phyloP scores from a whole-genome alignment of 148 eudicot species.

The Amaranthus hypochondriacus region DNA sequence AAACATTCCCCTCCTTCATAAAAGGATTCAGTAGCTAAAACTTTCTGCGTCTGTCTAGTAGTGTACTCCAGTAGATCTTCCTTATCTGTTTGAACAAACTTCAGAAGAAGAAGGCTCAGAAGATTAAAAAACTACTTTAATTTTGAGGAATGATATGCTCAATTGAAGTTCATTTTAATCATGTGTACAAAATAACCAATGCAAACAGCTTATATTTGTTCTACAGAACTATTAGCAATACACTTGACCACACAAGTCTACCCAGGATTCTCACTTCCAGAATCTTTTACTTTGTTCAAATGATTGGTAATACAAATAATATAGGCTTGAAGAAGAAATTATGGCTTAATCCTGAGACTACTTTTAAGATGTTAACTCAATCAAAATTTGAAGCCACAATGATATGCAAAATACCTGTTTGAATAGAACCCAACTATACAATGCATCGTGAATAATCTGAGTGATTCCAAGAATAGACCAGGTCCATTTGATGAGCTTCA shows the following conservation, averaged over 20 bases:
- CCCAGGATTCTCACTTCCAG: neutral
- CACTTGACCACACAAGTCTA: too few species aligned
- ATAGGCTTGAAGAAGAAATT: neutral
- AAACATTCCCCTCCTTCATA: conserved; percentile 40
- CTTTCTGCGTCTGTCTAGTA: conserved; percentile 46
- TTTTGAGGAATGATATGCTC: neutral
- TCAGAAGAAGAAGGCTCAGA: conserved; percentile 23
- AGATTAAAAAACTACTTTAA: neutral
- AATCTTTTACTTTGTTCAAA: neutral
- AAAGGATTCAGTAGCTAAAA: conserved; percentile 34
- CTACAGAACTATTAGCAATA: neutral
- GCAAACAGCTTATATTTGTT: neutral
- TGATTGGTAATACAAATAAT: neutral
- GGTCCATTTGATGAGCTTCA: conserved; percentile 63
- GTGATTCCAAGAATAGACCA: conserved; percentile 85
- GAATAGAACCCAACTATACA: conserved; percentile 86
- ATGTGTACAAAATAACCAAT: neutral
- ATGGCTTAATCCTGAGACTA: neutral
- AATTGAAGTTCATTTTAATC: neutral
- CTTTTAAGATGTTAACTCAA: neutral
- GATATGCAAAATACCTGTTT: conserved; percentile 54
- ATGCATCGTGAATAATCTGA: conserved; percentile 61
- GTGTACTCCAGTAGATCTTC: conserved; percentile 54
- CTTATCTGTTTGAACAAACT: conserved; percentile 75
- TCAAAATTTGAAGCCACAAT: neutral